A percentile compares a stretch with the other conserved stretches of the same genome.
Evolutionary conservation across 257 asterid species (phyloP).

Genomic region (Datura wrightii): DNA sequence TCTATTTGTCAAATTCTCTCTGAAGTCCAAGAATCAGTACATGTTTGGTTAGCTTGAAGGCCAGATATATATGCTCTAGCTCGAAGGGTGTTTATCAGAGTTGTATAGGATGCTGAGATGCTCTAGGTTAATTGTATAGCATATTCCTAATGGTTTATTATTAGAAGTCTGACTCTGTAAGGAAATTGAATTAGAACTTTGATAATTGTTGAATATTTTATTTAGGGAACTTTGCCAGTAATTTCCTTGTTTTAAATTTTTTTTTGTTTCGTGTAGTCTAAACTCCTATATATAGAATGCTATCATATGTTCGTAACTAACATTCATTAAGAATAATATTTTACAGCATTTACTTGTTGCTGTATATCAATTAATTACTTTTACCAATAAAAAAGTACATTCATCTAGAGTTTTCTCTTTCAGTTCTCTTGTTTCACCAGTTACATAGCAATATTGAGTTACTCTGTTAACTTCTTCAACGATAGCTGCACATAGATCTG

Average conservation of each 20-base stretch:
- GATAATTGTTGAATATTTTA: background rate
- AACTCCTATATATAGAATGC: background rate
- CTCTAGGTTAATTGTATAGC: background rate
- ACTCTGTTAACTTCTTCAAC: background rate
- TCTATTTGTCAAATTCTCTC: background rate
- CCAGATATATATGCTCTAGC: background rate
- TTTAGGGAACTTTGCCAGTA: background rate
- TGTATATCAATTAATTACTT: background rate
- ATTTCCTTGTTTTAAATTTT: background rate
- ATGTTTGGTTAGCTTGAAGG: background rate
- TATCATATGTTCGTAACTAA: background rate
- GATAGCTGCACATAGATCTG: constrained; percentile 8
- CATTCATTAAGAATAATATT: constrained; percentile 1
- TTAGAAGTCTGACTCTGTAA: background rate
- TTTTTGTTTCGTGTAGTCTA: background rate
- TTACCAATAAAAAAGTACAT: background rate
- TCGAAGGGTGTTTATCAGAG: background rate
- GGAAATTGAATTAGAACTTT: background rate
- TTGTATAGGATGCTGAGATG: background rate
- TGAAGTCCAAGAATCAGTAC: constrained; percentile 14
- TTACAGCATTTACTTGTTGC: background rate
- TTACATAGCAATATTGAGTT: background rate
- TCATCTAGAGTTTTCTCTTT: background rate
- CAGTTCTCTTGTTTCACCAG: background rate
- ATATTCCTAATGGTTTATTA: background rate